phyloP scores from a whole-genome alignment of 2,329 filamentous ascomycete species.

The Neofusicoccum sp. region DNA sequence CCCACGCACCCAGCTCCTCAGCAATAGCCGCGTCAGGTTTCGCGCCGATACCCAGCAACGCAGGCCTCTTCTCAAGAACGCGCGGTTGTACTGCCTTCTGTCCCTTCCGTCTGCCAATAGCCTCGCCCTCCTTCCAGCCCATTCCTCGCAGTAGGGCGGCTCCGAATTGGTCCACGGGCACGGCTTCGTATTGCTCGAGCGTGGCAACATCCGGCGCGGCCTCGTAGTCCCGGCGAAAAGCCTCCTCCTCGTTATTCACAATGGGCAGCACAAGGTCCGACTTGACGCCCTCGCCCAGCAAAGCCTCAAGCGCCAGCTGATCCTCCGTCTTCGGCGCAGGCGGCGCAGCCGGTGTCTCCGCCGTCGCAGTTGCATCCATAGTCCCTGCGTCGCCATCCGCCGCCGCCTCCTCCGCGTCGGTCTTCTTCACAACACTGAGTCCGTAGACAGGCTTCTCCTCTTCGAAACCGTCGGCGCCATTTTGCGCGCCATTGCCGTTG shows the following conservation, averaged over 20 bases:
- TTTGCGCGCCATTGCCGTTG: constrained; percentile 34
- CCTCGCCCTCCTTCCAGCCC: constrained; percentile 80
- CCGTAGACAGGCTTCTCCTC: constrained; percentile 52
- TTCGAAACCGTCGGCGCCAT: constrained; percentile 30
- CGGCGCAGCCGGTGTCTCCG: constrained; percentile 19
- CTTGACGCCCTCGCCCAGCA: constrained; percentile 40
- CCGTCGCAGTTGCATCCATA: constrained; percentile 24
- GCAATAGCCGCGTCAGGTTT: constrained; percentile 67
- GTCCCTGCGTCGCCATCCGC: constrained; percentile 28
- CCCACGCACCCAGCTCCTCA: constrained; percentile 77
- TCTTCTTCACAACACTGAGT: constrained; percentile 50
- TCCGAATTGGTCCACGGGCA: constrained; percentile 93
- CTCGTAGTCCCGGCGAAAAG: constrained; percentile 67
- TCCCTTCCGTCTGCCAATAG: constrained; percentile 51
- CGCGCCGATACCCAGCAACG: constrained; percentile 83
- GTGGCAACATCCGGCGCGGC: constrained; percentile 72
- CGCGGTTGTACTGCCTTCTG: constrained; percentile 46
- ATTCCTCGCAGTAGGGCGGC: constrained; percentile 86
- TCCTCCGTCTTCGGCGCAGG: constrained; percentile 52
- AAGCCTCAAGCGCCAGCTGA: constrained; percentile 51
- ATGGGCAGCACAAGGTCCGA: constrained; percentile 41
- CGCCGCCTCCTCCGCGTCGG: constrained; percentile 23
- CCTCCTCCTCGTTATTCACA: constrained; percentile 59
- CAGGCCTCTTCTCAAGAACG: constrained; percentile 68
- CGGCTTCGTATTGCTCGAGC: constrained; percentile 79